A percentile compares a stretch with the other conserved stretches of the same genome.
phyloP scores from a whole-genome alignment of 164 flowering plant genomes.

The Berberis thunbergii region DNA sequence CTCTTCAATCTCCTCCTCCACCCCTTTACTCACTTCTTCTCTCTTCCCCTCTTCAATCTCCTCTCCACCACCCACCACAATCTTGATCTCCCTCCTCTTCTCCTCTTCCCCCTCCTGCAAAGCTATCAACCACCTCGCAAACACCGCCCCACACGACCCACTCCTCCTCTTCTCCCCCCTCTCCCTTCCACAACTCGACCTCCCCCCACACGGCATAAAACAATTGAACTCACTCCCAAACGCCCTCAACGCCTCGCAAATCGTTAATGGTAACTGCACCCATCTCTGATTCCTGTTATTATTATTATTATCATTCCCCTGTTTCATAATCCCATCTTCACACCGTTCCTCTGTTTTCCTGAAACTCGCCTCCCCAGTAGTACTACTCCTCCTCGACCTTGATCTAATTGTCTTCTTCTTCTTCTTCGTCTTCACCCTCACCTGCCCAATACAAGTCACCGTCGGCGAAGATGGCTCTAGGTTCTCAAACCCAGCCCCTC shows the following conservation, averaged over 20 bases:
- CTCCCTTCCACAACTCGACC: slow-evolving; percentile 24
- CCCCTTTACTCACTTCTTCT: slow-evolving; percentile 8
- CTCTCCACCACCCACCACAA: slow-evolving; percentile 17
- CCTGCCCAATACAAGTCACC: slow-evolving; percentile 93
- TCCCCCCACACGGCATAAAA: slow-evolving; percentile 50
- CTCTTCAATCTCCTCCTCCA: neutral
- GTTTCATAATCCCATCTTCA: slow-evolving; percentile 3
- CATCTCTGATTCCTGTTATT: slow-evolving; percentile 50
- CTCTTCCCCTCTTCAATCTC: neutral
- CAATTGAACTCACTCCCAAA: slow-evolving; percentile 76
- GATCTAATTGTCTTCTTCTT: slow-evolving; percentile 40
- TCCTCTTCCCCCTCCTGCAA: slow-evolving; percentile 44
- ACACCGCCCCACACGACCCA: slow-evolving; percentile 52
- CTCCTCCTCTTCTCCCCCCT: slow-evolving; percentile 18
- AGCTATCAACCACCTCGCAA: slow-evolving; percentile 65
- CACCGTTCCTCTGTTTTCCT: slow-evolving; percentile 29
- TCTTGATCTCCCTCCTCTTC: slow-evolving; percentile 42
- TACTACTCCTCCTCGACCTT: too few relatives aligned
- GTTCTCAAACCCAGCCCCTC: slow-evolving; percentile 40
- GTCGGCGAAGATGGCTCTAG: slow-evolving; percentile 87
- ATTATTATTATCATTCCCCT: slow-evolving; percentile 5
- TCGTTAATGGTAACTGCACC: slow-evolving; percentile 77
- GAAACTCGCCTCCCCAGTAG: slow-evolving; percentile 26
- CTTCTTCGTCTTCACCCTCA: slow-evolving; percentile 77
- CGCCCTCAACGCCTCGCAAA: slow-evolving; percentile 68